Evolutionary conservation across 176 grass and related monocot genomes (phyloP), one percentile per base, ranked within the genome.

Genomic region (Aegilops tauschii): DNA sequence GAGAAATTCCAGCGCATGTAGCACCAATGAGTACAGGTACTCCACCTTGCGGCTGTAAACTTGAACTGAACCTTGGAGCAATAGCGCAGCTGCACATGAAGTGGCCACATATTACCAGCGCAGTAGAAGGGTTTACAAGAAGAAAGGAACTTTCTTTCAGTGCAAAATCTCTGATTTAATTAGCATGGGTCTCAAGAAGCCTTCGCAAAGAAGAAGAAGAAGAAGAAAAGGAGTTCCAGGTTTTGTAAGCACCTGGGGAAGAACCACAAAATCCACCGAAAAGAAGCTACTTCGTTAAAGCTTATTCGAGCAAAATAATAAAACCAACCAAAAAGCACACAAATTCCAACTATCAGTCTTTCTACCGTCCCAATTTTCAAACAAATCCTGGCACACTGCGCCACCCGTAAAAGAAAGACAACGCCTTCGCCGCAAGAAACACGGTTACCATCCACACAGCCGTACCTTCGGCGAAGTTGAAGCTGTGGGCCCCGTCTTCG

Each of bases 401-500:
- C 50, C 50, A 54, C 50, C 50, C 50, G 16, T 7, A 18, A 6
- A 18, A 54, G 3, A 64, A 45, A 65, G 10, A 1, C 45, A 10
- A 20, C 28, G 28, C 18, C n/a, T 52, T 63, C 2, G 50, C 63
- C 21, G 9, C 72, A 78, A 65, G 84, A 78, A 78, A 65, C 8
- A 25, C 12, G 23, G 69, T 12, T 42, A 13, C 42, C 23, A 32
- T 37, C 40, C 20, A 36, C 30, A 42, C 39, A 74, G 49, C 12
- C 56, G 18, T 72, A 98, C 97, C 97, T 98, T 98, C 97, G 8
- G 94, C 92, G 39, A 98, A 98, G 90, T 98, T 98, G 56, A 98
- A 89, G 25, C 90, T 88, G 44, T 89, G 75, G 21, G 83, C 84
- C 58, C 85, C 81, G 23, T 96, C 97, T 47, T 77, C 76, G 79